A percentile compares a stretch with the other conserved stretches of the same genome.
Evolutionary conservation across 1,139 yeast species (phyloP).

Genomic region (Eremothecium gossypii): DNA sequence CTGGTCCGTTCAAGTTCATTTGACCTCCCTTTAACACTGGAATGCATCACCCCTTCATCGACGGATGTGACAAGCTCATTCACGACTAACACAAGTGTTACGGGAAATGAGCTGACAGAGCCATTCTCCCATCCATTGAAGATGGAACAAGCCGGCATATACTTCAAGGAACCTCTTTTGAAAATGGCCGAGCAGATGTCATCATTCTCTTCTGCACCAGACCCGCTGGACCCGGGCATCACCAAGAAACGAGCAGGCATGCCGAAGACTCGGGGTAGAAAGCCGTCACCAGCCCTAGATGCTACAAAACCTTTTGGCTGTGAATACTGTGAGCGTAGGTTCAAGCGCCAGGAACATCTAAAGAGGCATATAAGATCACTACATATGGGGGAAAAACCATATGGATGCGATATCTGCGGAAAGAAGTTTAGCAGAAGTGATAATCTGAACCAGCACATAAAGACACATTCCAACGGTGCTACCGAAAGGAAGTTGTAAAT

Average conservation of each 20-base stretch:
- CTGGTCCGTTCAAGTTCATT: background rate
- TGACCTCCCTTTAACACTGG: background rate
- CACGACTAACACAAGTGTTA: background rate
- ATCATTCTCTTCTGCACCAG: background rate
- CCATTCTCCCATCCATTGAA: background rate
- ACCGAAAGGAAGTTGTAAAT: background rate
- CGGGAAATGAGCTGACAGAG: too few species aligned
- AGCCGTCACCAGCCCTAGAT: conserved; percentile 32
- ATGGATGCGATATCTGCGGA: conserved; percentile 57
- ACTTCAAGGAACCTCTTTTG: background rate
- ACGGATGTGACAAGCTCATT: background rate
- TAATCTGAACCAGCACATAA: conserved; percentile 66
- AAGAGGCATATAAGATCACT: conserved; percentile 68
- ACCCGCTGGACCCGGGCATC: background rate
- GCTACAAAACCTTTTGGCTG: conserved; percentile 33
- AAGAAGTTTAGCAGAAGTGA: conserved; percentile 71
- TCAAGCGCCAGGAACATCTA: conserved; percentile 71
- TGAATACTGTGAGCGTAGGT: conserved; percentile 45
- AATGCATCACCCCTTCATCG: background rate
- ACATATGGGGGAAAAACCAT: conserved; percentile 70
- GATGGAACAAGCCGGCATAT: background rate
- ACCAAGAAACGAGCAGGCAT: conserved; percentile 14
- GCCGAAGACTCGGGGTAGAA: conserved; percentile 34
- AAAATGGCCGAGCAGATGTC: background rate
- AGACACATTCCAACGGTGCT: conserved; percentile 40